phyloP scores from a whole-genome alignment of 2,329 filamentous ascomycete genomes.

The Cladophialophora chaetospira region DNA sequence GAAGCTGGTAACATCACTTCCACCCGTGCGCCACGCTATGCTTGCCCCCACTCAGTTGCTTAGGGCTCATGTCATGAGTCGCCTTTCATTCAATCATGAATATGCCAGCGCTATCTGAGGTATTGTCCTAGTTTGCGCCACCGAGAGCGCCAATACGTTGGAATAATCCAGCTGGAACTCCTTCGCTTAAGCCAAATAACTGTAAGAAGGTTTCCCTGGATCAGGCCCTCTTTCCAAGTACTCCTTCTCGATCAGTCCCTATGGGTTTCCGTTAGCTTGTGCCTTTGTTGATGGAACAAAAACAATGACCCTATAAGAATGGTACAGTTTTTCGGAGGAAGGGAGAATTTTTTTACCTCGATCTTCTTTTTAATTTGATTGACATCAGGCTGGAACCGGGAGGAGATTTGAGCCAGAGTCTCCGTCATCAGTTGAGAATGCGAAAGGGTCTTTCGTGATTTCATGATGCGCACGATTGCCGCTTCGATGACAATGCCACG shows the following conservation, averaged over 20 bases:
- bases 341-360: no score
- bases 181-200: slow-evolving; percentile 35
- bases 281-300: no score
- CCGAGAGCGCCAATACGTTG: background rate
- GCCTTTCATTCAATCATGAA: no score
- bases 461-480: slow-evolving; percentile 57
- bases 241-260: slow-evolving; percentile 56
- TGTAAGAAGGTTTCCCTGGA: slow-evolving; percentile 34
- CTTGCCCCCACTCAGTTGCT: no score
- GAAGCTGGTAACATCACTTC: no score
- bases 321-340: no score
- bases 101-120: background rate
- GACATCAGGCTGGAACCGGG: slow-evolving; percentile 54
- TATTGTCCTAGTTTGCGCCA: background rate
- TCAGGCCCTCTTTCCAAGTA: slow-evolving; percentile 49
- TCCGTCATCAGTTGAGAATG: slow-evolving; percentile 55
- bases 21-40: no score
- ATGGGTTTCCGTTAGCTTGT: no score
- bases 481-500: slow-evolving; percentile 54
- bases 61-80: no score
- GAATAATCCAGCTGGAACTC: background rate
- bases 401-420: slow-evolving; percentile 51
- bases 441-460: slow-evolving; percentile 52
- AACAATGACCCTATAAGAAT: no score
- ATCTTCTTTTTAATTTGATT: slow-evolving; percentile 57